Conservation (phyloP, 2,329 filamentous ascomycete genomes). For the Leptodontidium sp. region DNA sequence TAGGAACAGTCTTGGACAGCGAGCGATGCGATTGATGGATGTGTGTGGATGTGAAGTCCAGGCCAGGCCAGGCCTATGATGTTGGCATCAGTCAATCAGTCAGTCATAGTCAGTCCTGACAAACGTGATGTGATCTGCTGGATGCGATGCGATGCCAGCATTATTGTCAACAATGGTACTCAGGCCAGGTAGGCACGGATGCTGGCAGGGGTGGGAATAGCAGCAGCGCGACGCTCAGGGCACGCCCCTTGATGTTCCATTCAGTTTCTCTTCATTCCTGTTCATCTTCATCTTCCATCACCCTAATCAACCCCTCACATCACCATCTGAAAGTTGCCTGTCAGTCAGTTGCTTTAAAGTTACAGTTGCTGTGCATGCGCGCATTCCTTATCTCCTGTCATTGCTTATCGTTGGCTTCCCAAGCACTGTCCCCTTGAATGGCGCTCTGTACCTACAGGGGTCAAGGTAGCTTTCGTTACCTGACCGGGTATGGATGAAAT, state of each 20-base stretch:
- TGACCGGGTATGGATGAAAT: conserved; percentile 5
- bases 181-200: not conserved
- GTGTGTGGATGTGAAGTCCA: too few relatives aligned
- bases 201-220: conserved; percentile 5
- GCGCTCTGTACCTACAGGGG: conserved; percentile 1
- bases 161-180: not conserved
- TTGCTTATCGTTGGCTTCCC: conserved; percentile 15
- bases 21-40: conserved; percentile 8
- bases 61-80: not conserved
- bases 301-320: not conserved
- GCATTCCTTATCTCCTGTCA: conserved; percentile 16
- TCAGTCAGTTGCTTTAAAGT: not conserved
- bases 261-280: too few relatives aligned
- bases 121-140: conserved; percentile 15
- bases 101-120: conserved; percentile 2
- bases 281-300: not conserved
- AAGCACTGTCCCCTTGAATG: conserved; percentile 22
- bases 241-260: not conserved
- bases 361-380: not conserved
- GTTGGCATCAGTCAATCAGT: not conserved
- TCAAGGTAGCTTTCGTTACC: not conserved
- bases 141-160: conserved; percentile 1
- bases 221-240: not conserved
- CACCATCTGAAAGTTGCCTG: not conserved
- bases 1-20: conserved; percentile 13